Evolutionary conservation across 345 rosid genomes (phyloP).

Genomic region (Balakata baccata): DNA sequence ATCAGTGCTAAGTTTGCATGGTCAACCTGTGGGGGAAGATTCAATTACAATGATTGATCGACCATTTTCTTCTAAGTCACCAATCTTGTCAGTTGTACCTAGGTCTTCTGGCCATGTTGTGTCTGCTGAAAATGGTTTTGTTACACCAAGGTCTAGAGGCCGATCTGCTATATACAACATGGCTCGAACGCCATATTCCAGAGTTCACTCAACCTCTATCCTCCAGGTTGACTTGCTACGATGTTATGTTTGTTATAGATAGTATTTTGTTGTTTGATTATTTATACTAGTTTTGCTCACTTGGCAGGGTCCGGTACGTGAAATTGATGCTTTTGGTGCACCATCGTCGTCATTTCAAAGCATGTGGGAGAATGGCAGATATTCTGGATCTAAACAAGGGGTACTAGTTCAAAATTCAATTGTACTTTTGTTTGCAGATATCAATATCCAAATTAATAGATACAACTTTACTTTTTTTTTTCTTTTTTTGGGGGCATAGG

Average conservation of each 20-base stretch:
- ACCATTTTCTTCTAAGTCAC: slow-evolving; percentile 41
- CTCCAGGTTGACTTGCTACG: slow-evolving; percentile 47
- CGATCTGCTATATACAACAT: slow-evolving; percentile 87
- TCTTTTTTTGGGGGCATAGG: slow-evolving; percentile 32
- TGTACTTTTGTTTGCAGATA: not conserved
- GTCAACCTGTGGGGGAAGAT: slow-evolving; percentile 48
- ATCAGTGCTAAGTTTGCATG: slow-evolving; percentile 42
- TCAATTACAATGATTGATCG: slow-evolving; percentile 33
- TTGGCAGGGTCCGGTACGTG: slow-evolving; percentile 39
- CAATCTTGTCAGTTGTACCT: slow-evolving; percentile 48
- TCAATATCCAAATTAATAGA: not conserved
- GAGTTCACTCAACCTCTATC: slow-evolving; percentile 44
- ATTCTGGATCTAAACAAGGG: slow-evolving; percentile 61
- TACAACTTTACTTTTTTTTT: not conserved
- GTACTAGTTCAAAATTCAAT: slow-evolving; percentile 22
- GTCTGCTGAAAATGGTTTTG: slow-evolving; percentile 59
- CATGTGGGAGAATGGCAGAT: slow-evolving; percentile 27
- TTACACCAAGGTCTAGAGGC: slow-evolving; percentile 75
- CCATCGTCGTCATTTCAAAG: slow-evolving; percentile 44
- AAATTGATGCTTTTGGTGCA: slow-evolving; percentile 35
- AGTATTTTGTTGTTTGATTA: not conserved
- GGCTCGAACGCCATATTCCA: slow-evolving; percentile 85
- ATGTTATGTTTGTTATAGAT: not conserved
- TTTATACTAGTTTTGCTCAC: slow-evolving; percentile 5
- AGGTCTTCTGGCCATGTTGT: slow-evolving; percentile 44